Evolutionary conservation across 2,329 filamentous ascomycete species (phyloP).

Genomic region (Scedosporium dehoogii): DNA sequence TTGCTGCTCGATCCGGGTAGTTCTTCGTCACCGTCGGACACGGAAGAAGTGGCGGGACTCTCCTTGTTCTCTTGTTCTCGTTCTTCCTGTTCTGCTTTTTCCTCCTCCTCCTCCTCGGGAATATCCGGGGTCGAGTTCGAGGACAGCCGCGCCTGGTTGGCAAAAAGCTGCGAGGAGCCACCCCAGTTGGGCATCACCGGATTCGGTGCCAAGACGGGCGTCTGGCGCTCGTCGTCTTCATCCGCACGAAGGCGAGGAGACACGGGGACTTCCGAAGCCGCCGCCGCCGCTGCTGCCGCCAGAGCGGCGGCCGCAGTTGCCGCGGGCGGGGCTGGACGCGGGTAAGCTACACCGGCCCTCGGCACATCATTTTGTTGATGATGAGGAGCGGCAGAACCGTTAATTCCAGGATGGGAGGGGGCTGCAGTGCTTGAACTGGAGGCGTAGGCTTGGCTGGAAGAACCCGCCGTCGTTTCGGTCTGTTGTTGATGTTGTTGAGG

Average conservation of each 20-base stretch:
- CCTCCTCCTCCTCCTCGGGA: background rate
- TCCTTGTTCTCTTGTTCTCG: background rate
- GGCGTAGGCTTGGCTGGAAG: background rate
- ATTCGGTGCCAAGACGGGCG: slow-evolving; percentile 34
- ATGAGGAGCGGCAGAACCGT: background rate
- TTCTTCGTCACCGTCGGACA: background rate
- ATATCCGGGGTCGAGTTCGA: slow-evolving; percentile 7
- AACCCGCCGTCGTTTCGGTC: slow-evolving; percentile 15
- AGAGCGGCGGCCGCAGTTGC: background rate
- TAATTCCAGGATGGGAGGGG: background rate
- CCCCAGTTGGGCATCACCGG: slow-evolving; percentile 39
- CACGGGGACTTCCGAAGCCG: background rate
- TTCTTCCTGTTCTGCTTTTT: background rate
- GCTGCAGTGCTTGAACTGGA: background rate
- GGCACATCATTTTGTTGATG: slow-evolving; percentile 14
- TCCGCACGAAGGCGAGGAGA: background rate
- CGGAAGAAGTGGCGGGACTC: background rate
- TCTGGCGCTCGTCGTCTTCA: background rate
- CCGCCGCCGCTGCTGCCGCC: background rate
- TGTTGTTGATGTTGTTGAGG: slow-evolving; percentile 7
- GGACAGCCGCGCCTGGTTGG: slow-evolving; percentile 3
- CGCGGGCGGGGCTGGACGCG: background rate
- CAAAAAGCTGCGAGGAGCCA: slow-evolving; percentile 9
- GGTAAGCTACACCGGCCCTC: background rate
- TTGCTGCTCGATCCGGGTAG: background rate